Conservation (phyloP, 768 basidiomycete species). For the Dentipellis sp. region DNA sequence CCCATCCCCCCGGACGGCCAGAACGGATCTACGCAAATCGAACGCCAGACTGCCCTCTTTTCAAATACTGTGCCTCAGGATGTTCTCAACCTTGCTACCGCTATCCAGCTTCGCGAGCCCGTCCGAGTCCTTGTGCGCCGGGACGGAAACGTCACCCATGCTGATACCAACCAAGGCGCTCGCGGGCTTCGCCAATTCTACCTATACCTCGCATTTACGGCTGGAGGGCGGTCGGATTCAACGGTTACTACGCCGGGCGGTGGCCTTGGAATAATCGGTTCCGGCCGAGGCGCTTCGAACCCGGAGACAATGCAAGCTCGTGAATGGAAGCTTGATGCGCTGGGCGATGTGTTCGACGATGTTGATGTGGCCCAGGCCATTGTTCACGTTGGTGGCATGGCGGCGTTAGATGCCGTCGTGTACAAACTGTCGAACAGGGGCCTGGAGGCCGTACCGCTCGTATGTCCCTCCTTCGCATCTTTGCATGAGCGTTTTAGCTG, state of each 20-base stretch:
- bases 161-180: conserved; percentile 62
- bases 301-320: conserved; percentile 80
- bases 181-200: conserved; percentile 92
- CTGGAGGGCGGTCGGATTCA: conserved; percentile 63
- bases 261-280: conserved; percentile 86
- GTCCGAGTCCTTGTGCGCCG: conserved; percentile 95
- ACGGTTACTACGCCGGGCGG: conserved; percentile 32
- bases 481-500: neutral
- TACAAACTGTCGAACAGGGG: conserved; percentile 84
- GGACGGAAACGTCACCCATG: conserved; percentile 71
- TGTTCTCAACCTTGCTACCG: conserved; percentile 89
- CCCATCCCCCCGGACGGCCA: conserved; percentile 33
- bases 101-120: conserved; percentile 90
- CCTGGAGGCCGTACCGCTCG: conserved; percentile 82
- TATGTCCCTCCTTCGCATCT: conserved; percentile 29
- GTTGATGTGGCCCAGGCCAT: conserved; percentile 73
- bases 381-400: conserved; percentile 85
- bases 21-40: conserved; percentile 35
- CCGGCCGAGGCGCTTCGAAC: conserved; percentile 73
- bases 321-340: conserved; percentile 92
- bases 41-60: conserved; percentile 90
- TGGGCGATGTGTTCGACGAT: conserved; percentile 86
- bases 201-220: conserved; percentile 91
- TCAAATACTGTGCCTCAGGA: conserved; percentile 98
- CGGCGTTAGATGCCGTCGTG: conserved; percentile 77